Percentiles rank a stretch among this genome's conserved stretches.
Evolutionary conservation across 2,329 filamentous ascomycete genomes (phyloP).

Genomic region (Whalleya microplaca): DNA sequence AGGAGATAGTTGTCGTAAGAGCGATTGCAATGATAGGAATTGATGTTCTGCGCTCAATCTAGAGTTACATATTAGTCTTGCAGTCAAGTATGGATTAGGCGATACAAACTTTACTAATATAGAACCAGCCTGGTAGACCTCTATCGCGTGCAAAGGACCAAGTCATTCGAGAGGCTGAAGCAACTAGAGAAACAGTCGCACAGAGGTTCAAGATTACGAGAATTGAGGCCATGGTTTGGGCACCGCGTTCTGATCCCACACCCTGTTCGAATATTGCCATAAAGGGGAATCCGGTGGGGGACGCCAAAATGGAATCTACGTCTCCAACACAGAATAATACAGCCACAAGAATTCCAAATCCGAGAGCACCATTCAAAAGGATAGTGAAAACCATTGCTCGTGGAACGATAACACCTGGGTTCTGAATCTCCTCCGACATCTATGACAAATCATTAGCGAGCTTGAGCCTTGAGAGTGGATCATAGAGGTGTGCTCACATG

Average conservation of each 20-base stretch:
- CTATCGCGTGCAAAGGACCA: slow-evolving; percentile 35
- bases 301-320: slow-evolving; percentile 6
- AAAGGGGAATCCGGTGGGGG: background rate
- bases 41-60: too few species aligned
- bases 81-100: too few species aligned
- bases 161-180: slow-evolving; percentile 27
- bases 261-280: slow-evolving; percentile 3
- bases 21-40: too few species aligned
- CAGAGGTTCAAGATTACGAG: slow-evolving; percentile 6
- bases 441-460: background rate
- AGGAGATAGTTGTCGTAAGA: too few species aligned
- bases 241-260: slow-evolving; percentile 1
- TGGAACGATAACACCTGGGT: slow-evolving; percentile 13
- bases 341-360: slow-evolving; percentile 15
- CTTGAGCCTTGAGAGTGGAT: background rate
- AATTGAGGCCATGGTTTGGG: slow-evolving; percentile 9
- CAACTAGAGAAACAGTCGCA: slow-evolving; percentile 2
- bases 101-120: too few species aligned
- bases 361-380: slow-evolving; percentile 9
- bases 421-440: slow-evolving; percentile 20
- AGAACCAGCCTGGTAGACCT: slow-evolving; percentile 19
- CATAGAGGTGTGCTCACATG: background rate
- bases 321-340: slow-evolving; percentile 15
- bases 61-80: too few species aligned
- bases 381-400: slow-evolving; percentile 10